phyloP scores from a whole-genome alignment of 495 filamentous ascomycete species.

The Bacidia gigantensis region DNA sequence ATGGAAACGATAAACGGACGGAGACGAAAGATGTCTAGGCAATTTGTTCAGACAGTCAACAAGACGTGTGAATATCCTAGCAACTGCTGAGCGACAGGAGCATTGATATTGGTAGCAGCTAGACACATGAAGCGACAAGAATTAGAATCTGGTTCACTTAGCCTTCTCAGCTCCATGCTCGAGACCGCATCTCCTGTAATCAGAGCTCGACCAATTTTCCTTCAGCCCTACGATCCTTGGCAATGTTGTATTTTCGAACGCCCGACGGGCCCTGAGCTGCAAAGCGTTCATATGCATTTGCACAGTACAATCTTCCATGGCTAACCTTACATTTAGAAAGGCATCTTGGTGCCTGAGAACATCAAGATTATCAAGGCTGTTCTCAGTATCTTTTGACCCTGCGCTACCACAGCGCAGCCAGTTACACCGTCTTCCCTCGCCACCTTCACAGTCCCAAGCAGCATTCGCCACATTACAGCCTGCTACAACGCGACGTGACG shows the following conservation, averaged over 20 bases:
- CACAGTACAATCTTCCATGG: slow-evolving; percentile 6
- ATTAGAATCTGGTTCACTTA: no score
- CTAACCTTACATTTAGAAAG: slow-evolving; percentile 16
- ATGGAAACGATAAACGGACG: slow-evolving; percentile 78
- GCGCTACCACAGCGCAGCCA: slow-evolving; percentile 13
- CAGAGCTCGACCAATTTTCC: no score
- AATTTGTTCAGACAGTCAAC: no score
- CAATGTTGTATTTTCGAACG: background rate
- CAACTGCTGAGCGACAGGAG: no score
- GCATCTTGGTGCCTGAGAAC: slow-evolving; percentile 19
- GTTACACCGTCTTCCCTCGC: slow-evolving; percentile 5
- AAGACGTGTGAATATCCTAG: no score
- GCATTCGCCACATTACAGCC: background rate
- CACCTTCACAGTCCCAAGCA: slow-evolving; percentile 7
- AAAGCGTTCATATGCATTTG: background rate
- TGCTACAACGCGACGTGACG: slow-evolving; percentile 2
- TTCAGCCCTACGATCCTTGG: slow-evolving; percentile 1
- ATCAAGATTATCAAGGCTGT: slow-evolving; percentile 14
- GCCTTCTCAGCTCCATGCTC: no score
- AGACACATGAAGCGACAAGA: no score
- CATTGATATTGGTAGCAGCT: no score
- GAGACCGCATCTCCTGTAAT: no score
- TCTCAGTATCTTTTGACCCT: slow-evolving; percentile 18
- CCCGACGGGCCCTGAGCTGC: background rate
- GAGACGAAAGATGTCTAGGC: slow-evolving; percentile 48